phyloP scores from a whole-genome alignment of 495 filamentous ascomycete genomes.

The Neurospora africana region DNA sequence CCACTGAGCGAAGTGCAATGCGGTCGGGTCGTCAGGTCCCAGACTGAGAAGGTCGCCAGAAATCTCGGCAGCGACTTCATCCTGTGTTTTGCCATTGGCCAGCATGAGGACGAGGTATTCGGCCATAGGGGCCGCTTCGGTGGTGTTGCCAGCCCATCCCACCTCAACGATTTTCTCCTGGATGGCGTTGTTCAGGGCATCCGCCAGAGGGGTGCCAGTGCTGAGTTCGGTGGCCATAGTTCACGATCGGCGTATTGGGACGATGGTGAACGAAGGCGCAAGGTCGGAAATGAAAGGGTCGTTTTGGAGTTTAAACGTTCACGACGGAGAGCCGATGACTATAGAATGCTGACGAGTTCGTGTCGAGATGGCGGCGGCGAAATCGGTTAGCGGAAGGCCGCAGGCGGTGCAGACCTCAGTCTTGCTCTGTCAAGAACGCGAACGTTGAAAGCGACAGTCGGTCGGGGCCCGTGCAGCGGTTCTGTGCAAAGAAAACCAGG shows the following conservation, averaged over 20 bases:
- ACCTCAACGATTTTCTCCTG: slow-evolving; percentile 93
- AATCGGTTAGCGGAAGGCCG: background rate
- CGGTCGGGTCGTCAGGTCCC: slow-evolving; percentile 69
- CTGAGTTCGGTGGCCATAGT: slow-evolving; percentile 64
- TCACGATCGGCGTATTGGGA: background rate
- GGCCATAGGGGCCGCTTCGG: slow-evolving; percentile 72
- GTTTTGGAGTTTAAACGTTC: background rate
- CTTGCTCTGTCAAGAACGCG: background rate
- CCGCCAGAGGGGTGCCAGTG: slow-evolving; percentile 67
- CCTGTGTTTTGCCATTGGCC: slow-evolving; percentile 82
- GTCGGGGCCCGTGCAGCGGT: background rate
- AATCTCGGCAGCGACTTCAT: slow-evolving; percentile 80
- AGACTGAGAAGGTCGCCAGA: slow-evolving; percentile 80
- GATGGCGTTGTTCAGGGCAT: slow-evolving; percentile 66
- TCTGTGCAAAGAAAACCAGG: background rate
- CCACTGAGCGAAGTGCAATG: slow-evolving; percentile 79
- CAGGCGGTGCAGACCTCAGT: background rate
- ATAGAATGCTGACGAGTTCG: background rate
- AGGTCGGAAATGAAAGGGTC: background rate
- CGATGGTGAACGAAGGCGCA: background rate
- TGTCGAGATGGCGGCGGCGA: background rate
- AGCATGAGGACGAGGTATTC: slow-evolving; percentile 98
- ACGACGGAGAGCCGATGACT: background rate
- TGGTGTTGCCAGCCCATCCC: slow-evolving; percentile 73
- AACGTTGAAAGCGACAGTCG: background rate